Percentiles rank a stretch among this genome's conserved stretches.
phyloP scores from a whole-genome alignment of 805 yeast genomes.

The Metschnikowia colocasiae region DNA sequence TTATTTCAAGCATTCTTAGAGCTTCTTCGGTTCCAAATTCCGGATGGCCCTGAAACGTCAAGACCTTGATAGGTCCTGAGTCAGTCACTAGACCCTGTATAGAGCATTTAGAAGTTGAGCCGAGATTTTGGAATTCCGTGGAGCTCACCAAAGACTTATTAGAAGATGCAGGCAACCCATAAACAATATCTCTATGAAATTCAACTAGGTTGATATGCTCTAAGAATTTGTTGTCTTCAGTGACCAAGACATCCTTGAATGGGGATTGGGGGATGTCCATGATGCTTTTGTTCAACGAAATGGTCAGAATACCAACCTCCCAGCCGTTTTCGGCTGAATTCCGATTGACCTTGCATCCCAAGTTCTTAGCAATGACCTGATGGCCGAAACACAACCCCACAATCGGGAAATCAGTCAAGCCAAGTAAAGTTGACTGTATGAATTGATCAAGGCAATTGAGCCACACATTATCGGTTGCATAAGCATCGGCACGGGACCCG shows the following conservation, averaged over 20 bases:
- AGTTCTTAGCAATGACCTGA: slow-evolving; percentile 65
- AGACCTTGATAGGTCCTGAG: slow-evolving; percentile 42
- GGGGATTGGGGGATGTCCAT: slow-evolving; percentile 26
- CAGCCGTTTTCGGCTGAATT: slow-evolving; percentile 54
- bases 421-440: slow-evolving; percentile 19
- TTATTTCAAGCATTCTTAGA: slow-evolving; percentile 22
- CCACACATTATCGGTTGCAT: slow-evolving; percentile 39
- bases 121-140: slow-evolving; percentile 39
- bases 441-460: slow-evolving; percentile 37
- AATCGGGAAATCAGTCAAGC: slow-evolving; percentile 38
- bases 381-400: slow-evolving; percentile 87
- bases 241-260: slow-evolving; percentile 26
- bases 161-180: slow-evolving; percentile 37
- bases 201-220: slow-evolving; percentile 36
- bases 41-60: slow-evolving; percentile 89
- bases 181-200: slow-evolving; percentile 39
- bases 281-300: slow-evolving; percentile 43
- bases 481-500: slow-evolving; percentile 51
- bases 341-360: slow-evolving; percentile 57
- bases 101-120: slow-evolving; percentile 52
- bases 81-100: slow-evolving; percentile 61
- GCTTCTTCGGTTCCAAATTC: slow-evolving; percentile 53
- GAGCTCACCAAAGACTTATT: slow-evolving; percentile 11
- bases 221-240: slow-evolving; percentile 54
- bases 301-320: slow-evolving; percentile 63